These are phyloP conservation scores for Paramecium biaurelia DNA, from an alignment of 73 alveolate genomes.

Conservation along the genomic window DNA sequence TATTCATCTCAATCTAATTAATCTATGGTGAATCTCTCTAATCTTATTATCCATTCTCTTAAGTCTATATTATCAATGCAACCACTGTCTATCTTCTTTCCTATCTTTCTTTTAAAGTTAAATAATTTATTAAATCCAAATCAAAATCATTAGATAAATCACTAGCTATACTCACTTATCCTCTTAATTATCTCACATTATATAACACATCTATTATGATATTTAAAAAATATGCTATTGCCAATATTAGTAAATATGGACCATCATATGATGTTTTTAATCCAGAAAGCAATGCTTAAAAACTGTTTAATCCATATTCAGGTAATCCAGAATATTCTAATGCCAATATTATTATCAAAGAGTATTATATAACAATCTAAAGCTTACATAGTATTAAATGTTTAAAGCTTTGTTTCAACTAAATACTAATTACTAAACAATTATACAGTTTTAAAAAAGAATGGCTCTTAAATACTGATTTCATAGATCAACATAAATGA, in stretches of 20 bases:
- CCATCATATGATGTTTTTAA: background rate
- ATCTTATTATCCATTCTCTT: background rate
- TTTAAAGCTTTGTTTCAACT: background rate
- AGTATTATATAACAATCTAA: background rate
- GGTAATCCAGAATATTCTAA: constrained; percentile 42
- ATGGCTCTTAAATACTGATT: background rate
- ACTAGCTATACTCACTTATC: background rate
- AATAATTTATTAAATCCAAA: background rate
- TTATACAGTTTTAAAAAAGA: background rate
- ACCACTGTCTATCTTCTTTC: background rate
- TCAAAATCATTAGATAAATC: background rate
- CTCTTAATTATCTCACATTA: constrained; percentile 8
- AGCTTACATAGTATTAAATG: background rate
- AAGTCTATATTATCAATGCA: background rate
- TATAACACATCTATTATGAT: background rate
- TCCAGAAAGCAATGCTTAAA: background rate
- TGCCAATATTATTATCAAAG: background rate
- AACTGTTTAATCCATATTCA: constrained; percentile 7
- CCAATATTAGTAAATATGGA: background rate
- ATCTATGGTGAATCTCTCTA: background rate
- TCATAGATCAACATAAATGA: background rate
- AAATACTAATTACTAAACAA: background rate
- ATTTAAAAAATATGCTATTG: background rate
- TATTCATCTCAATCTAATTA: background rate
- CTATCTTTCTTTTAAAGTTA: background rate